Conservation (phyloP, 768 basidiomycete genomes). For the Tulasnella sp. region DNA sequence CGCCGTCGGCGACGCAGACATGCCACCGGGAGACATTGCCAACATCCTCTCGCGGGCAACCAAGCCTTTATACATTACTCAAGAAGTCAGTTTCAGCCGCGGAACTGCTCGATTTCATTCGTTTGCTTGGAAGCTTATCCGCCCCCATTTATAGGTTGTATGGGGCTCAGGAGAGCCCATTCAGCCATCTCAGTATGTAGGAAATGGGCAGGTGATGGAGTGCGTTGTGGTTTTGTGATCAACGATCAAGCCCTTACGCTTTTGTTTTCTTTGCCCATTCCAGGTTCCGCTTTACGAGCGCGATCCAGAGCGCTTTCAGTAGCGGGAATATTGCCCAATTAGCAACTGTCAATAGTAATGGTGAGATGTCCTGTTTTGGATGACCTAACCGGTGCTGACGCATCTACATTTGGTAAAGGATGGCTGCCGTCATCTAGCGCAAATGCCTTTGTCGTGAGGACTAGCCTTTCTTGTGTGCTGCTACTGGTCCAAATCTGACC, state of each 20-base stretch:
- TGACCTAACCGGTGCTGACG: not conserved
- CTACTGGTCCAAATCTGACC: not conserved
- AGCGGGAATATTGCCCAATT: conserved; percentile 41
- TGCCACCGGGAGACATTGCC: conserved; percentile 40
- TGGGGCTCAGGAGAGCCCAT: conserved; percentile 41
- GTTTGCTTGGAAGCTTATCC: not conserved
- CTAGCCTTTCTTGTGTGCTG: not conserved
- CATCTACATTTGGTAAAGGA: conserved; percentile 28
- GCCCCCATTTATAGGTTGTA: conserved; percentile 21
- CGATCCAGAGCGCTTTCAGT: conserved; percentile 42
- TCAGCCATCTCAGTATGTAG: conserved; percentile 45
- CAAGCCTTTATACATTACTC: conserved; percentile 44
- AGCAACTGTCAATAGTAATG: conserved; percentile 32
- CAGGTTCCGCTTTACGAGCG: conserved; percentile 48
- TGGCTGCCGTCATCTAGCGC: conserved; percentile 46
- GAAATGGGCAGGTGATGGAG: conserved; percentile 56
- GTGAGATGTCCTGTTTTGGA: conserved; percentile 24
- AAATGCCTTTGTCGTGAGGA: conserved; percentile 44
- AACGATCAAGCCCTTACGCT: too few relatives aligned
- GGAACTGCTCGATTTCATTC: conserved; percentile 28
- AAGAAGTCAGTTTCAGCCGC: conserved; percentile 40
- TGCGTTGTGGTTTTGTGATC: conserved; percentile 18
- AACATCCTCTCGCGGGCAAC: conserved; percentile 42
- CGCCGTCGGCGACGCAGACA: conserved; percentile 33
- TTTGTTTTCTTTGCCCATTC: too few relatives aligned